Percentiles rank a stretch among this genome's conserved stretches.
phyloP scores from a whole-genome alignment of 805 yeast genomes.

The Geotrichum ghanense region DNA sequence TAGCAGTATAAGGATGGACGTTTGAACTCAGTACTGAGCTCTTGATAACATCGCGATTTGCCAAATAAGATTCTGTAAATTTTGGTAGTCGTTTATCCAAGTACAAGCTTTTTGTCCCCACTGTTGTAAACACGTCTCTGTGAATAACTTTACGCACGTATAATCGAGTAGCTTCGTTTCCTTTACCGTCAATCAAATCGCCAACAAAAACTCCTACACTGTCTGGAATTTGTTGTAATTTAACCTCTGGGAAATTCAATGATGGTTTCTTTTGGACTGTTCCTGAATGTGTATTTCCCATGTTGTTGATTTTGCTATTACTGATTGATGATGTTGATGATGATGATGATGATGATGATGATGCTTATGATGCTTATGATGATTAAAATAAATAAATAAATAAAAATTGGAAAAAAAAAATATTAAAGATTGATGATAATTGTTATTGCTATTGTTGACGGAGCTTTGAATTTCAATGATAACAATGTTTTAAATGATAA shows the following conservation, averaged over 20 bases:
- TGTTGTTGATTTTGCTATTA: not conserved
- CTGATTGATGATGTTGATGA: too few species aligned
- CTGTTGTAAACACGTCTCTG: conserved; percentile 19
- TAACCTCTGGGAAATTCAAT: not conserved
- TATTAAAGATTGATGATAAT: too few species aligned
- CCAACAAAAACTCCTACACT: not conserved
- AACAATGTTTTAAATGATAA: too few species aligned
- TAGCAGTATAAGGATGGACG: too few species aligned
- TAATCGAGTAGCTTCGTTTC: conserved; percentile 3
- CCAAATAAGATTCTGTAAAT: conserved; percentile 12
- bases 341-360: too few species aligned
- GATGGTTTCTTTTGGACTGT: not conserved
- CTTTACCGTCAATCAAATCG: not conserved
- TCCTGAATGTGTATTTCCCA: not conserved
- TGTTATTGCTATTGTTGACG: too few species aligned
- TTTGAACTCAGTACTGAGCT: not conserved
- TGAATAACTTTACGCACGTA: conserved; percentile 15
- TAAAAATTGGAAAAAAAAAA: too few species aligned
- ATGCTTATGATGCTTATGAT: too few species aligned
- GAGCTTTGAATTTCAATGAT: too few species aligned
- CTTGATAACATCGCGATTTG: conserved; percentile 8
- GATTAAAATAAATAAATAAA: too few species aligned
- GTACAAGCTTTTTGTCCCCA: conserved; percentile 2
- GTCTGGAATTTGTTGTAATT: not conserved
- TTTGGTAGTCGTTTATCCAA: conserved; percentile 6